Conservation (phyloP, 208 protist species). For the Acanthamoeba quina region DNA sequence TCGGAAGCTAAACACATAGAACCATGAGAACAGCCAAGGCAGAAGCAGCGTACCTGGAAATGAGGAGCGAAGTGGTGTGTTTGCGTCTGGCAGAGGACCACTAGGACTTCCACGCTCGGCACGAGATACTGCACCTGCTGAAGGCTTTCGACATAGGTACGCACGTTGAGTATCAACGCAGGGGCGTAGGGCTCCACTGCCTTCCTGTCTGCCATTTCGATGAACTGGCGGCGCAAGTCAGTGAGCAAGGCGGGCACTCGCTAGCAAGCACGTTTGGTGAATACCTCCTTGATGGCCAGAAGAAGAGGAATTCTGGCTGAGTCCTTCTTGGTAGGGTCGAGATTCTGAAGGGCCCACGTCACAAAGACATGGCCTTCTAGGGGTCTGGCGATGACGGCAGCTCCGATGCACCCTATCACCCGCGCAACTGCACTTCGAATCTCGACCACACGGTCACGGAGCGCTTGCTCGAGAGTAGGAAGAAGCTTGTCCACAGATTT, state of each 20-base stretch:
- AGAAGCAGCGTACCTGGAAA: neutral
- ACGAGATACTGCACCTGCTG: slow-evolving; percentile 3
- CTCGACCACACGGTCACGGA: slow-evolving; percentile 21
- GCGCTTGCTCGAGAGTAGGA: slow-evolving; percentile 19
- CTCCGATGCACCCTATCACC: neutral
- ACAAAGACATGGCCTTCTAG: slow-evolving; percentile 8
- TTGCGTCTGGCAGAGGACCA: slow-evolving; percentile 24
- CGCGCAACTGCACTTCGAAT: neutral
- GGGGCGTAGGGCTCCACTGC: slow-evolving; percentile 27
- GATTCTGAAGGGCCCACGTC: slow-evolving; percentile 28
- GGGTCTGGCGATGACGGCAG: neutral
- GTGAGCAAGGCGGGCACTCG: neutral
- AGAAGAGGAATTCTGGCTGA: neutral
- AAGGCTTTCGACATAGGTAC: slow-evolving; percentile 12
- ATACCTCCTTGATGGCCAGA: slow-evolving; percentile 27
- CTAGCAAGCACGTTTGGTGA: neutral
- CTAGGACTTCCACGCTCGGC: slow-evolving; percentile 33
- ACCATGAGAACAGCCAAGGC: neutral
- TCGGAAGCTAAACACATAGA: neutral
- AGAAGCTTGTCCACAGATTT: slow-evolving; percentile 59
- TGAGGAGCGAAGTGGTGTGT: neutral
- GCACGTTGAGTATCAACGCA: slow-evolving; percentile 19
- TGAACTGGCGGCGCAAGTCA: neutral
- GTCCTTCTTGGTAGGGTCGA: slow-evolving; percentile 23
- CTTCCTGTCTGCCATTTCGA: slow-evolving; percentile 45